Evolutionary conservation across 208 protist species (phyloP), one percentile per base, ranked within the genome.

Genomic region (Wallacemonas sp.): DNA sequence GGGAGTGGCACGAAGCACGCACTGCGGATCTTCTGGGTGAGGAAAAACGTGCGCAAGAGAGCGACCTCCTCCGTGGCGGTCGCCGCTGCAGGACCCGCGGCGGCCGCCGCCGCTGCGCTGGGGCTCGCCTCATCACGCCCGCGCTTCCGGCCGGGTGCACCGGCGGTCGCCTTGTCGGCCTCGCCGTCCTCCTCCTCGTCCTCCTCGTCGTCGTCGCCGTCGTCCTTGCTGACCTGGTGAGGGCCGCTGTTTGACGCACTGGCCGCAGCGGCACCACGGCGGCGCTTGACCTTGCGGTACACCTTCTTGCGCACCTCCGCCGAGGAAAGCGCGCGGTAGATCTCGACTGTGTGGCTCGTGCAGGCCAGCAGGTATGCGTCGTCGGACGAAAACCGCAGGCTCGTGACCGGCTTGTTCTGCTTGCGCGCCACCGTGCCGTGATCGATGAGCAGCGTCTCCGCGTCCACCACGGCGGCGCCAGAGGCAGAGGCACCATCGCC

Each of bases 291-390:
- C 68, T 92, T 94, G 36, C 88, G 88, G 42, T 73, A 52, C 25
- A 84, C 49, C 74, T 94, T 94, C 63, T 79, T 84, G 32, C 73
- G 76, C 41, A 94, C 83, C 42, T 93, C 86, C 33, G 92, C 86
- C 12, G 76, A 70, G 2, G 83, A 80, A 26, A 86, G 74, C 41
- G 92, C 72, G 20, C 76, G 80, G 68, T 86, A 97, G 11, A 97
- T 71, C 70, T 97, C 92, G 25, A 97, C 65, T 28, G 88, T 92
- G 42, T 94, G 91, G 65, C 84, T 91, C 3, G 88, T 94, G 66
- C 81, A 89, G 32, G 87, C 90, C 16, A 92, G 55, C 4, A 97
- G 66, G 70, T 84, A 94, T 18, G 67, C 57, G 11, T 81, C 79
- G 63, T 94, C 83, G 29, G 79, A 31, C 12, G 86, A 87, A 70